Base-by-base conservation (phyloP, 139 green algal genomes). In the Diplosphaera chodatii region DNA sequence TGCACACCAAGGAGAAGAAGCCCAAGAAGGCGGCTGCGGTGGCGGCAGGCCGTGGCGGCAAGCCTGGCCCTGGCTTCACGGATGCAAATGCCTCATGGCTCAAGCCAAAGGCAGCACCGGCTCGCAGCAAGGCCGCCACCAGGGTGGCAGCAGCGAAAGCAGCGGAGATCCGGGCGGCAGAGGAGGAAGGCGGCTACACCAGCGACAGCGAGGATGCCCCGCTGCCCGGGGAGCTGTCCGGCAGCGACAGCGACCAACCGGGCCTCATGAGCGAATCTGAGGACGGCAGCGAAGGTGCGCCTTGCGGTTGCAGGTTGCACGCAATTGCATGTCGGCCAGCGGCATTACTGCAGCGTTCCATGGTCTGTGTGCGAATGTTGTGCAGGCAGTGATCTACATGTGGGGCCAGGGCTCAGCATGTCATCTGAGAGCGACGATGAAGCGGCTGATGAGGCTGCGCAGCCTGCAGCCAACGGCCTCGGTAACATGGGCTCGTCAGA, bases 41-140 rank as follows among this genome's bases (percentile, higher is more conserved):
- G n/a, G 28, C n/a, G 10, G 6, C 37, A 6, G 37, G 37, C n/a
- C 15, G 59, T 3, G 27, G 25, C 59, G 59, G 27, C 59, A 65
- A 32, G 28, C 25, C 59, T 4, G 59, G 8, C 6, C 8, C 56
- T 2, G 86, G 80, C 0, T 94, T 94, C 73, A 82, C 74, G 16
- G 89, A 94, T 41, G 62, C 86, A 21, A 94, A 94, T 56, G 76
- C 76, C 2, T 83, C 76, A n/a, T 94, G 89, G 89, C 80, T 94
- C 3, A 93, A 90, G 76, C 86, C 85, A 48, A 84, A 78, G 68
- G 41, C 67, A 40, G 69, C 70, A 16, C 29, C n/a, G 13, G 6
- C n/a, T n/a, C n/a, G n/a, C n/a, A n/a, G n/a, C n/a, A n/a, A n/a
- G 48, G 48, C 48, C 48, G 16, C 3, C 48, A 59, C 3, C 13